Evolutionary conservation across 306 rosid species (phyloP), one percentile per base, ranked within the genome.

Genomic region (Albizia julibrissin): DNA sequence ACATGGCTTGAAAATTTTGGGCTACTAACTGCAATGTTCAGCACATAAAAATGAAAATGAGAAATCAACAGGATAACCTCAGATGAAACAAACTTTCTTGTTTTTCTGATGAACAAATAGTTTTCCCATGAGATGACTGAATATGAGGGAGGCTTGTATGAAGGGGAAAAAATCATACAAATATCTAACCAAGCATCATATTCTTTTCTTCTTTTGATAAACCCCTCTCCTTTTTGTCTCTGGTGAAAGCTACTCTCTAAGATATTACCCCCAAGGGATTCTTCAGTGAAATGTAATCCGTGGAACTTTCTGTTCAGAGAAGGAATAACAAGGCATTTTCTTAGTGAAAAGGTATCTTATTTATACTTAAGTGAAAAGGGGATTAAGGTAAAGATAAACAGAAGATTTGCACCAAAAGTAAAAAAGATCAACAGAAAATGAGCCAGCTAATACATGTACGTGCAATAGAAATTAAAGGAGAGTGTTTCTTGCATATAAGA

Each of bases 341-440:
- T 50, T 50, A 74, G 29, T 8, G 31, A 76, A 64, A 26, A 27
- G 42, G 80, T 21, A 69, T 59, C 74, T 59, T 80, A 52, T 33
- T 84, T 80, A 84, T 74, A 10, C 75, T 75, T 46, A 69, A 8
- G 78, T 27, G n/a, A 74, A 75, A 80, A 75, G 49, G 81, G 21
- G 42, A 76, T 75, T 75, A 46, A 75, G 78, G 43, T 16, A 47
- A 68, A 69, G 31, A 75, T 46, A 69, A 75, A 74, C 64, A 22
- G 16, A 46, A 75, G 39, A 67, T 54, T 79, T 52, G 77, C 52
- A n/a, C 65, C 16, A 27, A 22, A 80, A 42, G 64, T 29, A n/a
- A 64, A 85, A 61, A 40, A 52, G 40, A 69, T 58, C 65, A 40
- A 22, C 8, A 27, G 27, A 81, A 81, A 71, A 65, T 69, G 31